Conservation (phyloP, 1,139 yeast genomes). For the Scheffersomyces titani region DNA sequence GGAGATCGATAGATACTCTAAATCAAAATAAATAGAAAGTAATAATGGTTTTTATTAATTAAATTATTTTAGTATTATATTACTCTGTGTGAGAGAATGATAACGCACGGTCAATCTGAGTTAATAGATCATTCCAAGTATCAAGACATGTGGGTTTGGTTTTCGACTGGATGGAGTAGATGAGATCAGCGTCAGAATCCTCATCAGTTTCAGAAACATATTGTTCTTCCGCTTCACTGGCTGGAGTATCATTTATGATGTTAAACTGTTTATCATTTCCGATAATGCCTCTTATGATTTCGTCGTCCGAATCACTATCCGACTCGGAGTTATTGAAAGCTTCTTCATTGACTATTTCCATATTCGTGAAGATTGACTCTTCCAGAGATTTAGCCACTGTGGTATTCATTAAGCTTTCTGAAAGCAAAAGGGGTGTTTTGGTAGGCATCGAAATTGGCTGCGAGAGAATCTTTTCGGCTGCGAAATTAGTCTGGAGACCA, state of each 20-base stretch:
- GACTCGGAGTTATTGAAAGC: background rate
- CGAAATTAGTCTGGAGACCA: background rate
- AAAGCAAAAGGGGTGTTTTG: background rate
- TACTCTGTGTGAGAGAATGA: background rate
- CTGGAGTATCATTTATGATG: background rate
- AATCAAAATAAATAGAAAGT: slow-evolving; percentile 1
- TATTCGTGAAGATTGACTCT: background rate
- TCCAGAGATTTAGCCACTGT: slow-evolving; percentile 1
- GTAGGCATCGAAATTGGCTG: background rate
- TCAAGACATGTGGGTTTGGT: background rate
- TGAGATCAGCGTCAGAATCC: slow-evolving; percentile 9
- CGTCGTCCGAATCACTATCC: slow-evolving; percentile 20
- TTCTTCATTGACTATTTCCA: background rate
- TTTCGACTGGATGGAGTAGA: background rate
- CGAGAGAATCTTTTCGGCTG: background rate
- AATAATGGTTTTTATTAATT: slow-evolving; percentile 1
- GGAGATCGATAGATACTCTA: slow-evolving; percentile 61
- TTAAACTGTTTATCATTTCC: background rate
- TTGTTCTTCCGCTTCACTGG: background rate
- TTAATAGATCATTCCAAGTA: slow-evolving; percentile 15
- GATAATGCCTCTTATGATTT: slow-evolving; percentile 11
- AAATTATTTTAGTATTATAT: background rate
- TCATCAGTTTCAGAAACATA: slow-evolving; percentile 1
- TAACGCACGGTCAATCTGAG: slow-evolving; percentile 17
- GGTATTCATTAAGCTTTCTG: background rate